Evolutionary conservation across 768 basidiomycete genomes (phyloP), one percentile per base, ranked within the genome.

Genomic region (Lactarius psammicola): DNA sequence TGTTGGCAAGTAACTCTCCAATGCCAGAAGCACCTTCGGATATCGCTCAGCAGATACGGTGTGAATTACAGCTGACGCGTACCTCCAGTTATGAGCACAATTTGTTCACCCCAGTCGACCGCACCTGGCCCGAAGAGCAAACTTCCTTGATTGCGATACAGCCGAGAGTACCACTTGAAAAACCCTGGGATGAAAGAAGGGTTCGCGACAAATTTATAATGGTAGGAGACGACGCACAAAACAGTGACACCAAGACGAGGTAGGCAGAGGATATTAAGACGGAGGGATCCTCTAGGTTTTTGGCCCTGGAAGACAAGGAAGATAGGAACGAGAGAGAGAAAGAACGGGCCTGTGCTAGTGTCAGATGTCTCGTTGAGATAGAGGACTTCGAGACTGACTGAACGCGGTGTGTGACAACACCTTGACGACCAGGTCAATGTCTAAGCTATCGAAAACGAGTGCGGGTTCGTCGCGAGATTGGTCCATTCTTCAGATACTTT

Each of bases 31-130:
- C 81, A 28, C 95, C 94, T 95, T 67, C 33, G 15, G 18, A 30
- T 9, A 7, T 26, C 23, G 63, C 57, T 57, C 15, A 23, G 65
- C 30, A 23, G 38, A 62, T 23, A 54, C 34, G 20, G 30, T 6
- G 46, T 20, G 46, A 17, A 53, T 4, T 3, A 55, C 23, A 31
- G n/a, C 38, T 18, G 31, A 6, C 23, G 72, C 84, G 56, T 65
- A 91, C 94, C 95, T 60, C 96, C 96, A 8, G 96, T 98, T 63
- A 98, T 81, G 44, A 98, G 80, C 5, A 98, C 87, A 62, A 96
- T 85, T 76, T 98, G 92, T 55, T 94, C 87, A 54, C 83, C 84
- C 96, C 95, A 98, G 70, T 94, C 86, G 33, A 94, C 75, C 42
- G 77, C 82, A 17, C 78, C 74, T 2, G 88, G 85, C 0, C 82